Percentiles rank a stretch among this genome's conserved stretches.
These are phyloP conservation scores for Cornus suecica DNA, from an alignment of 148 eudicot species.

Conservation along the genomic window DNA sequence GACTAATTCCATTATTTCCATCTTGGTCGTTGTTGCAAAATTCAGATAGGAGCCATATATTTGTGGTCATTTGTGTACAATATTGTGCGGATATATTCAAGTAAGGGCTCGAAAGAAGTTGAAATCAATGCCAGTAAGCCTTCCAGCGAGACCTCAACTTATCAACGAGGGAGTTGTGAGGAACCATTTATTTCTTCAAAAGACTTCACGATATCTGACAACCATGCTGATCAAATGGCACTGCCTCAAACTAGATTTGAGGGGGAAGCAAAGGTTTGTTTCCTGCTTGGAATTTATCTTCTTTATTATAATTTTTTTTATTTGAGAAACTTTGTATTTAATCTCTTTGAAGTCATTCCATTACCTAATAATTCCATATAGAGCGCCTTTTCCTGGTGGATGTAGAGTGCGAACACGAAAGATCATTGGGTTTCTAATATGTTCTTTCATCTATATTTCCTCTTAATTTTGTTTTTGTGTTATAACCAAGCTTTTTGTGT, in stretches of 20 bases:
- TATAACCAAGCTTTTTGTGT: no score
- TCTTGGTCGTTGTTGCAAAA: slow-evolving; percentile 14
- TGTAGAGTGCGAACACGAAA: no score
- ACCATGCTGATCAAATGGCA: slow-evolving; percentile 14
- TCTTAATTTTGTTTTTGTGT: no score
- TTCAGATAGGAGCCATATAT: slow-evolving; percentile 78
- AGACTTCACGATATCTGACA: slow-evolving; percentile 11
- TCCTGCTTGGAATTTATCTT: slow-evolving; percentile 1
- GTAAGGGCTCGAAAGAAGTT: slow-evolving; percentile 30
- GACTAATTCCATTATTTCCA: not conserved
- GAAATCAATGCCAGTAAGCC: slow-evolving; percentile 13
- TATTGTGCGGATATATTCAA: slow-evolving; percentile 58
- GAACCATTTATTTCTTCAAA: slow-evolving; percentile 36
- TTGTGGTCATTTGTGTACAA: slow-evolving; percentile 85
- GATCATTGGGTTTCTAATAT: no score
- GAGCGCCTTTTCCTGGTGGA: no score
- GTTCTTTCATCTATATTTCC: no score
- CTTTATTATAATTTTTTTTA: not conserved
- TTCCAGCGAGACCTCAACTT: slow-evolving; percentile 14
- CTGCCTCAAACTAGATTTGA: slow-evolving; percentile 23
- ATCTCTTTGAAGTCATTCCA: no score
- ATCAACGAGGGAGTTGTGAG: slow-evolving; percentile 16
- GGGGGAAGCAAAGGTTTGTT: slow-evolving; percentile 32
- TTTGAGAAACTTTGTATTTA: not conserved
- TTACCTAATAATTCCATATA: no score